Base-by-base conservation (phyloP, 108 stramenopile genomes). In the Mayamaea pseudoterrestris region DNA sequence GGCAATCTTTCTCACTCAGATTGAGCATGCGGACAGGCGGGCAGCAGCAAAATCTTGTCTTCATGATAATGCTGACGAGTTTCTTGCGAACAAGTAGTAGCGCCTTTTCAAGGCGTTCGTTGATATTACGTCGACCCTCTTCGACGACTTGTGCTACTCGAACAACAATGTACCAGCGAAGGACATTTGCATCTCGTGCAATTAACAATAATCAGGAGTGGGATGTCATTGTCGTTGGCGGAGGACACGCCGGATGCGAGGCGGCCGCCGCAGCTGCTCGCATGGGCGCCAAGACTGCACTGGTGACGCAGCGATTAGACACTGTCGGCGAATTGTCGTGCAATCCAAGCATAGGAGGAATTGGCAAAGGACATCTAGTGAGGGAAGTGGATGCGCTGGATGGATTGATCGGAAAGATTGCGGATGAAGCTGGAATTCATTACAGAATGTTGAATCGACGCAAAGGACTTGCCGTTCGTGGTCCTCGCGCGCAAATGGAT, bases 281-380 rank as follows among this genome's bases (percentile, higher is more conserved):
- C 25, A 74, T 92, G 0, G 95, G 95, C 14, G 95, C 97, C 5
- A 67, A 56, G 16, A 96, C 95, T 0, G 84, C 93, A 17, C 73
- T 96, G 20, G 65, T 98, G 8, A 98, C 97, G 8, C 95, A 97
- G 58, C 68, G 69, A 23, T 45, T 89, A 7, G 85, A 84, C 30
- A 92, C 92, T 0, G 49, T 95, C 23, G 97, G 97, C 7, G 97
- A 98, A 68, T 55, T 98, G n/a, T 76, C 72, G 5, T 98, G 95
- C 77, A 98, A 98, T 59, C 97, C 97, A n/a, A 68, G 68, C 56
- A 92, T 98, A 27, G 97, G 97, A n/a, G 97, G 97, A 3, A 94
- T 98, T 23, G 97, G 97, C 41, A 98, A 98, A 68, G 97, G 97
- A 1, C 94, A 95, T 65, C 47, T 98, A 18, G 97, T 98, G 1